phyloP scores from a whole-genome alignment of 805 yeast genomes.

The Brettanomyces sp. region DNA sequence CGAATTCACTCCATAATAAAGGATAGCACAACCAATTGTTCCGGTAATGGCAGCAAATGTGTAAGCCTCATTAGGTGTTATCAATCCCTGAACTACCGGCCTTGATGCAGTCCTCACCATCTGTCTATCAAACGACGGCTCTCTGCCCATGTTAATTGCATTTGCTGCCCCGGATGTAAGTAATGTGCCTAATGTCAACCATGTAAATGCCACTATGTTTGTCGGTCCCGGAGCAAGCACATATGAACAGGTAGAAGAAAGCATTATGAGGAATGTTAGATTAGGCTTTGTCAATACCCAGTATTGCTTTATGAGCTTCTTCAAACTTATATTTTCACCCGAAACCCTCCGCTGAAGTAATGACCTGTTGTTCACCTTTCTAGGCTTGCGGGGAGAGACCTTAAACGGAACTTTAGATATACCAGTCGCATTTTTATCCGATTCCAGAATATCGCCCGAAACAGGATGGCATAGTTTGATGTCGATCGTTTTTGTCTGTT shows the following conservation, averaged over 20 bases:
- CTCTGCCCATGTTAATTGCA: conserved; percentile 95
- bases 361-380: conserved; percentile 10
- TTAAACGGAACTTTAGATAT: conserved; percentile 41
- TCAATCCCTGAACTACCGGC: conserved; percentile 80
- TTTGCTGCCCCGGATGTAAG: conserved; percentile 90
- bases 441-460: conserved; percentile 1
- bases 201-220: conserved; percentile 57
- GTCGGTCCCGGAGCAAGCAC: conserved; percentile 84
- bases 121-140: conserved; percentile 76
- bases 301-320: conserved; percentile 48
- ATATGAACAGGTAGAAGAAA: conserved; percentile 88
- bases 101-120: conserved; percentile 85
- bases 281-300: conserved; percentile 84
- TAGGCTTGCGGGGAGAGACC: conserved; percentile 33
- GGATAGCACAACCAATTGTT: conserved; percentile 52
- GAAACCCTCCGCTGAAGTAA: conserved; percentile 15
- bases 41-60: conserved; percentile 74
- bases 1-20: conserved; percentile 77
- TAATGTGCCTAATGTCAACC: conserved; percentile 77
- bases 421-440: not conserved
- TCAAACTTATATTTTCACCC: conserved; percentile 22
- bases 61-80: conserved; percentile 71
- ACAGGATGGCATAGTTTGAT: conserved; percentile 28
- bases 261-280: conserved; percentile 75
- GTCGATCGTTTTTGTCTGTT: not conserved